Evolutionary conservation across 148 eudicot species (phyloP), one percentile per base, ranked within the genome.

Genomic region (Polygonum maritimum): DNA sequence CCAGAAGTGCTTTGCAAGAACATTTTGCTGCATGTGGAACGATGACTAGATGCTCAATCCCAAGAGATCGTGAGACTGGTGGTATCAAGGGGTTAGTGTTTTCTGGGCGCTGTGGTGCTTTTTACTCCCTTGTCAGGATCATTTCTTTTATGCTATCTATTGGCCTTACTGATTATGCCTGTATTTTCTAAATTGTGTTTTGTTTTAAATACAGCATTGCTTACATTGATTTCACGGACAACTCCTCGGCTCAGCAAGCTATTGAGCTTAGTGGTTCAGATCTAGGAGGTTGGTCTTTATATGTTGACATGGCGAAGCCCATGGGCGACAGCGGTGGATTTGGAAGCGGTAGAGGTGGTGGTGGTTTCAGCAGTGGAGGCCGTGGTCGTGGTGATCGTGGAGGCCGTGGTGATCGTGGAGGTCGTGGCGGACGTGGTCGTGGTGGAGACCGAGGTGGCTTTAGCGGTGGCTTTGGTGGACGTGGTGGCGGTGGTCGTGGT

Each of bases 11-110:
- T 7, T 81, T 92, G 76, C 76, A 83, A 82, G 82, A 82, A 80
- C 90, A 87, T 79, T 96, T 96, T 71, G 88, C 78, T 21, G 71
- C 85, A 6, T 96, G 99, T 78, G 99, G 99, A 70, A 86, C 89
- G 78, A 89, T 96, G 21, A 79, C 88, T 19, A 90, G 97, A 79
- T 14, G 86, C 0, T 82, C 89, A 10, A 78, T 92, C 51, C 99
- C 97, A 2, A 78, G 35, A 48, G 96, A 92, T 52, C 71, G 76
- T 22, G 94, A 82, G 1, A 70, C 55, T 31, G 89, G 87, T 13
- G 77, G 69, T 57, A 70, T 86, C 41, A 92, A 87, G 81, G 97
- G 97, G 98, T 95, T 41, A 57, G 85, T 81, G 31, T 49, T 48
- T 48, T 63, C 18, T 33, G 4, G 19, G 16, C 4, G 10, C 14